Base-by-base conservation (phyloP, 306 rosid genomes). In the Adenanthera pavonina region DNA sequence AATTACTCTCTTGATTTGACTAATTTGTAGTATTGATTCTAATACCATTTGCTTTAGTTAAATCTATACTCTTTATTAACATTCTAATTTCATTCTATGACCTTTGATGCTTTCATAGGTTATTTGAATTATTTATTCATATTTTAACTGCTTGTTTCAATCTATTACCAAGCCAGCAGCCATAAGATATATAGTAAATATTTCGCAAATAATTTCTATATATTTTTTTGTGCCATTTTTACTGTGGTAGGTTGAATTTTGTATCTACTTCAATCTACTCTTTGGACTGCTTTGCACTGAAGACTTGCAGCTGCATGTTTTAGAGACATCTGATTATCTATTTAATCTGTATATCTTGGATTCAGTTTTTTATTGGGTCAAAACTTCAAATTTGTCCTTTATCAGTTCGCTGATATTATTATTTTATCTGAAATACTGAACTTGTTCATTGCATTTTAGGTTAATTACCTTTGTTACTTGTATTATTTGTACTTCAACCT, bases 221-320 rank as follows among this genome's bases (percentile, higher is more conserved):
- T 25, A 25, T 20, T 56, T 56, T 56, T 34, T 17, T n/a, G 59
- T 69, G 69, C 78, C 6, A 49, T 48, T 80, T 52, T 71, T 67
- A 72, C 65, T 53, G 75, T 78, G 67, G 81, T 78, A 66, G 74
- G 54, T 16, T 78, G 43, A 77, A 47, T 64, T 69, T 64, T 65
- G 19, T 65, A 64, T 49, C 61, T 59, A 62, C 69, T 68, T 76
- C 65, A 61, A 33, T 76, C 72, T 76, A 61, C 71, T 76, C 70
- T 76, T 77, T 77, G 81, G 74, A 67, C 49, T 65, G 73, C 41
- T 48, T 64, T 77, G 81, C 53, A 49, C 64, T 77, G 72, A 65
- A 77, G 72, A 65, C 81, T 65, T 77, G 81, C 62, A 64, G 81
- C 73, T 48, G 48, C 53, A 43, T 77, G 73, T 77, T 77, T 62